These are phyloP conservation scores for Viola odorata DNA, from an alignment of 345 rosid species.

Conservation along the genomic window DNA sequence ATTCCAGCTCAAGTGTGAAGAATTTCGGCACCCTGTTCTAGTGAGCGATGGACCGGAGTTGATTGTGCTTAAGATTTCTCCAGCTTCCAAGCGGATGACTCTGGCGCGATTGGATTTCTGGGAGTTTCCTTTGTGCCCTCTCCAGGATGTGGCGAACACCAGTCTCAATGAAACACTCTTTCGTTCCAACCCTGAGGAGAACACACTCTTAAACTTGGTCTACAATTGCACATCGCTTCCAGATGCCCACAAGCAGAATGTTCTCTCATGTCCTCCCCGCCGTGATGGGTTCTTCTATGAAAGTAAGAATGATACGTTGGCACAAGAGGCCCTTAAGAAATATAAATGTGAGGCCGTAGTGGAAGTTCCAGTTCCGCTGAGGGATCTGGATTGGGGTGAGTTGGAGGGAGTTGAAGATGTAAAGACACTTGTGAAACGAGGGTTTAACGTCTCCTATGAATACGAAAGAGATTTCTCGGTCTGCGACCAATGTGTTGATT, in stretches of 20 bases:
- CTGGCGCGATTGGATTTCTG: conserved; percentile 17
- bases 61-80: conserved; percentile 5
- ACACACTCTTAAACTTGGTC: conserved; percentile 26
- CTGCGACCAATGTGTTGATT: conserved; percentile 22
- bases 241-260: neutral
- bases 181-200: neutral
- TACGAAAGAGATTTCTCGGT: fast-evolving
- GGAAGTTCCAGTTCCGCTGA: neutral
- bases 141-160: neutral
- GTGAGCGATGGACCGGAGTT: neutral
- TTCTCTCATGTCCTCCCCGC: neutral
- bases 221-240: conserved; percentile 14
- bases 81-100: neutral
- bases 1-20: conserved; percentile 32
- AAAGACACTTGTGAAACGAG: neutral
- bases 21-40: neutral
- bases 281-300: neutral
- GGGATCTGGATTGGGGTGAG: no score
- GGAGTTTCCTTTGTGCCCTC: conserved; percentile 14
- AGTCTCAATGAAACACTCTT: neutral
- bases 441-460: conserved; percentile 23
- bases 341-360: neutral
- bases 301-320: neutral
- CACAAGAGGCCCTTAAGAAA: neutral
- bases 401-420: fast-evolving